Evolutionary conservation across 306 rosid species (phyloP), one percentile per base, ranked within the genome.

Genomic region (Begonia masoniana): DNA sequence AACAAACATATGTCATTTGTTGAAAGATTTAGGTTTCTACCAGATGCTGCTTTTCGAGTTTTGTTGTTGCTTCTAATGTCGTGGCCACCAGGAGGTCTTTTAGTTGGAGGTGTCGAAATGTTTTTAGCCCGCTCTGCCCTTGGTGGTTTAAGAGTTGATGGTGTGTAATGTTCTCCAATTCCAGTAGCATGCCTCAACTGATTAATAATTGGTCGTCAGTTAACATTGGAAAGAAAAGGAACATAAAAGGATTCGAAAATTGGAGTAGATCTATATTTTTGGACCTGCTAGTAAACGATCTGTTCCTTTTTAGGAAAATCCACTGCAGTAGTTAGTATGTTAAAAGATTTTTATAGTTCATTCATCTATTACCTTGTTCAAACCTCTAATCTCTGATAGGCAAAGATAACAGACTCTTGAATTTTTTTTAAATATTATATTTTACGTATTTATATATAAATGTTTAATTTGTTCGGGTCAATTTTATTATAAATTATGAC

Each of bases 121-220:
- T 53, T 54, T 53, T 51, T 65, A 56, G 14, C 36, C 48, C 53
- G n/a, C 56, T 59, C 59, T 14, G 67, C 50, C 76, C 69, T 79
- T 4, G 67, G 71, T 14, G 75, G 76, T 64, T 74, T 74, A 50
- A 43, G 73, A 57, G 60, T 63, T 15, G 71, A 58, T 21, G 76
- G 26, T 39, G 68, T n/a, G 47, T 55, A 58, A n/a, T 31, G 24
- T 49, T 71, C 66, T 55, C 52, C 69, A 55, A 54, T 58, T 68
- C 51, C 71, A 48, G 66, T 62, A 49, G 54, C 45, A 54, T 13
- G 61, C 78, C 76, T 64, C 62, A 55, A 56, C 55, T 49, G 50
- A 17, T 21, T 50, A 61, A 35, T 15, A 39, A 46, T 11, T 23
- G 45, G 12, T 36, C 3, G 41, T 75, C 31, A 61, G 63, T 57